A percentile compares a stretch with the other conserved stretches of the same genome.
Evolutionary conservation across 306 rosid genomes (phyloP).

Genomic region (Vigna hirtella): DNA sequence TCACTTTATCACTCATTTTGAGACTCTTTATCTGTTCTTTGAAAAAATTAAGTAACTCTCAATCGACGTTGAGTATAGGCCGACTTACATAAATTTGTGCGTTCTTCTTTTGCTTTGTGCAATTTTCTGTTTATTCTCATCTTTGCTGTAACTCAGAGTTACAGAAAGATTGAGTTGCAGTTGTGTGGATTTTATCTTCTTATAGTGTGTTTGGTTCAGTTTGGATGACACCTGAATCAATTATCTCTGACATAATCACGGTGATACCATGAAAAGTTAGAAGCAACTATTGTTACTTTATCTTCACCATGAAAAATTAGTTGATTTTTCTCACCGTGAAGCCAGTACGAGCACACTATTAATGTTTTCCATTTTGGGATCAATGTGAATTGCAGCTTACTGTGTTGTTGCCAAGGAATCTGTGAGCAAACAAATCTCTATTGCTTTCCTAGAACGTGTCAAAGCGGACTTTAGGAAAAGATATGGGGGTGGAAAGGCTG

Average conservation of each 20-base stretch:
- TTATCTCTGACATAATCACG: too few relatives aligned
- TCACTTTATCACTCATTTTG: background rate
- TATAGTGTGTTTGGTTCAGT: too few relatives aligned
- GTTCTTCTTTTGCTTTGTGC: background rate
- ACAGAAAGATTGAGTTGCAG: conserved; percentile 21
- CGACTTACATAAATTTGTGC: background rate
- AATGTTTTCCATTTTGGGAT: conserved; percentile 21
- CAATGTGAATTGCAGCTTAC: conserved; percentile 70
- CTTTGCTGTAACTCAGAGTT: conserved; percentile 7
- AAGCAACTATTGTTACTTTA: too few relatives aligned
- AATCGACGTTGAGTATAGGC: background rate
- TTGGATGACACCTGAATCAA: too few relatives aligned
- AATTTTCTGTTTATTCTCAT: background rate
- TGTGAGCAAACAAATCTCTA: conserved; percentile 84
- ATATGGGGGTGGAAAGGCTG: conserved; percentile 94
- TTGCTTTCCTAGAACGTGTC: conserved; percentile 86
- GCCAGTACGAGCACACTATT: too few relatives aligned
- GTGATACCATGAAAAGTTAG: too few relatives aligned
- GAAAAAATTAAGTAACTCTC: background rate
- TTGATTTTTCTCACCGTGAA: too few relatives aligned
- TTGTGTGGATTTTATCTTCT: conserved; percentile 1
- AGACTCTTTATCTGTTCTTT: background rate
- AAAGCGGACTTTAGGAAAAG: conserved; percentile 85
- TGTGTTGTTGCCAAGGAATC: conserved; percentile 97
- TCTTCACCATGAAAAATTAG: too few relatives aligned